Evolutionary conservation across 2,329 filamentous ascomycete genomes (phyloP).

Genomic region (Xylaria sp.): DNA sequence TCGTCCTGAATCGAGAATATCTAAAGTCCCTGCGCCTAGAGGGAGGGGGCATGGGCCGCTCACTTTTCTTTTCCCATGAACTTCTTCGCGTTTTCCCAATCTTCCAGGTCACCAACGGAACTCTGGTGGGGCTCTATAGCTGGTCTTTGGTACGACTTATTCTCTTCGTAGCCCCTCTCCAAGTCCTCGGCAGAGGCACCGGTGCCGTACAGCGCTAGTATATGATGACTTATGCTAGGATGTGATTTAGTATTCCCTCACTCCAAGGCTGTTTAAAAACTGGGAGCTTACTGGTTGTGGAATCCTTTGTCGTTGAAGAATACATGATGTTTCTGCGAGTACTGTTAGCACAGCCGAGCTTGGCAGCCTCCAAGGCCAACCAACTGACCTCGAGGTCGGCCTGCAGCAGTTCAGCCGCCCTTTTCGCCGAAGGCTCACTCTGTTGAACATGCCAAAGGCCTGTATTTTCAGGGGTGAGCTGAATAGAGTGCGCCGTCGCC

Average conservation of each 20-base stretch:
- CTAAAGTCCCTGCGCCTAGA: no score
- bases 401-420: constrained; percentile 70
- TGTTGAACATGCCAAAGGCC: constrained; percentile 53
- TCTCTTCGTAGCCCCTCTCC: constrained; percentile 64
- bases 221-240: constrained; percentile 66
- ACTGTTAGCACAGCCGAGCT: neutral
- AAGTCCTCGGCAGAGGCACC: constrained; percentile 65
- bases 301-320: constrained; percentile 78
- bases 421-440: constrained; percentile 62
- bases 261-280: neutral
- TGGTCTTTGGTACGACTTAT: constrained; percentile 68
- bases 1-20: no score
- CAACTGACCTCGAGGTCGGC: constrained; percentile 65
- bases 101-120: constrained; percentile 58
- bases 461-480: constrained; percentile 51
- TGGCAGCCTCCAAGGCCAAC: constrained; percentile 6
- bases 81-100: constrained; percentile 57
- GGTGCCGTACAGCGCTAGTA: constrained; percentile 77
- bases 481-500: constrained; percentile 52
- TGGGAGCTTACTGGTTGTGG: constrained; percentile 72
- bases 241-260: constrained; percentile 12
- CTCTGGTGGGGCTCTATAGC: constrained; percentile 49
- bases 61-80: constrained; percentile 62
- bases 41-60: constrained; percentile 12
- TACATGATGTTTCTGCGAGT: constrained; percentile 63